Base-by-base conservation (phyloP, 768 basidiomycete species). In the Boletus fagicola region DNA sequence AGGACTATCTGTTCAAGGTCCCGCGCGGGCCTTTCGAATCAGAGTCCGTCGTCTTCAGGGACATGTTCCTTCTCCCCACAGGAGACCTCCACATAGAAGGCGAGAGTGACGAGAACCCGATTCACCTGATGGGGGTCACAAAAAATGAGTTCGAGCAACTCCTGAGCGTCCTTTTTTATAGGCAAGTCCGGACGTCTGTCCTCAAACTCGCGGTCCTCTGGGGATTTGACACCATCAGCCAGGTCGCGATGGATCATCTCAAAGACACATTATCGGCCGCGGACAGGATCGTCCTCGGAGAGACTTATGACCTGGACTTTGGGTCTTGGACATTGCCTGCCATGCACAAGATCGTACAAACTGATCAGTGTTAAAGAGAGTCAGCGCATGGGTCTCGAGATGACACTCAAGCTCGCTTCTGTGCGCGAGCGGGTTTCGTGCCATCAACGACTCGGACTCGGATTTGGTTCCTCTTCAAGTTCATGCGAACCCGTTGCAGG, bases 201-300 rank as follows among this genome's bases (percentile, higher is more conserved):
- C 69, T 79, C 16, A 74, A 72, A 53, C 63, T 78, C 13, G 66
- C 78, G 8, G 68, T 61, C 4, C 69, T 72, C 51, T 78, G 76
- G 76, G 57, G 56, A 24, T 76, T 80, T 53, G 54, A 59, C 11
- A 55, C 38, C 8, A 39, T 75, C 24, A 70, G 73, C 9, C 24
- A 59, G n/a, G 58, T 60, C 5, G 74, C 75, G 1, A 70, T 75
- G 13, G 13, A 64, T 4, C 50, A 49, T 3, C 46, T 54, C 28
- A 53, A 65, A 31, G 61, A 68, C 0, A 1, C 26, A 26, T 26
- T 47, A 8, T 13, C 72, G 3, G 58, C 73, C 0, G 69, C 72
- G 22, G 72, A 77, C 47, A 73, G 67, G 43, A 68, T 78, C 22
- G 59, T 63, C 26, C 59, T 78, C 18, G 75, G 70, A 12, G 63